Evolutionary conservation across 2,329 filamentous ascomycete species (phyloP), one percentile per base, ranked within the genome.

Genomic region (Botrytis squamosa): DNA sequence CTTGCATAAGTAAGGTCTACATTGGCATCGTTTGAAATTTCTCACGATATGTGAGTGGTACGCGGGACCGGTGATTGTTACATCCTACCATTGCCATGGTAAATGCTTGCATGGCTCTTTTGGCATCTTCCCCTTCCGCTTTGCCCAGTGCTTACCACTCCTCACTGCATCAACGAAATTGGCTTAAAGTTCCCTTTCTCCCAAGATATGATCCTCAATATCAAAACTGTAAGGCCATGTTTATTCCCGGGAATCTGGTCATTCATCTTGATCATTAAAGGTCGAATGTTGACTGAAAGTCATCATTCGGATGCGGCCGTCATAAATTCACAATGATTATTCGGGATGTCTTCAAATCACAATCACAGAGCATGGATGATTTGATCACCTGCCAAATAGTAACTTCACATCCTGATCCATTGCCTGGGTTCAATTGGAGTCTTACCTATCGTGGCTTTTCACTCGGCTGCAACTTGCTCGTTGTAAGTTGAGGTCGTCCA

Each of bases 341-440:
- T 63, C n/a, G 55, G 38, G 38, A 52, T 63, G 40, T 33, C 71
- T 57, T 73, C 71, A 69, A 42, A 73, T 68, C 40, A 69, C 71
- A 60, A 62, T 62, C 25, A 16, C 42, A 57, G 49, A 42, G 59
- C 71, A 70, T 70, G 71, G 65, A 73, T 70, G 22, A 62, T 70
- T n/a, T 70, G 71, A 70, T 73, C 71, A 73, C 65, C 71, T 73
- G 71, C 65, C 65, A 70, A 36, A 44, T 55, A 57, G 42, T 52
- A 73, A 49, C 29, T 70, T 52, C 33, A 46, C 38, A 64, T 65
- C 57, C 59, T 65, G 69, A 63, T 71, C 60, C 42, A 62, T 70
- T 55, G 33, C 65, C 71, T 70, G 42, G 65, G 55, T 73, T 63
- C 65, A 73, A 73, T 73, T 73, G 71, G 71, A 63, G 64, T 73